Conservation (phyloP, 345 rosid genomes). For the Noccaea caerulescens region DNA sequence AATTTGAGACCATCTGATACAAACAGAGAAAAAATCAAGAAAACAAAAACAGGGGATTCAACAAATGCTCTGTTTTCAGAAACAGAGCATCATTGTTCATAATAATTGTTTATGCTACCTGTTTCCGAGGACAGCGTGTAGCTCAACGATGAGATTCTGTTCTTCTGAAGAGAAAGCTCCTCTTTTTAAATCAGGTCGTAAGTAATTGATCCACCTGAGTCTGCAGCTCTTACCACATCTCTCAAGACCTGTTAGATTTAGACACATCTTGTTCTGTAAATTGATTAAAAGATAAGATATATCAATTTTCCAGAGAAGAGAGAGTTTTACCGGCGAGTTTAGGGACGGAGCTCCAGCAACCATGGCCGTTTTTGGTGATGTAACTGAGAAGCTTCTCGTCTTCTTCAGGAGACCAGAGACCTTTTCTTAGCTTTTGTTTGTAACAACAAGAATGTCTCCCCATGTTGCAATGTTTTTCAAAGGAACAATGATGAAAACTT, state of each 20-base stretch:
- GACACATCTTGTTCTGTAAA: background rate
- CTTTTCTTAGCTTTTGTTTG: constrained; percentile 78
- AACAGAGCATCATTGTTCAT: background rate
- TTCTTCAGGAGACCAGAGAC: constrained; percentile 89
- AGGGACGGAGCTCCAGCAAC: constrained; percentile 87
- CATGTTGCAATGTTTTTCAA: constrained; percentile 49
- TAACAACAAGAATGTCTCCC: constrained; percentile 67
- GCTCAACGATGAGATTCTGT: constrained; percentile 57
- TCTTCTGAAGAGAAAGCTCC: constrained; percentile 65
- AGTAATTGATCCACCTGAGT: constrained; percentile 84
- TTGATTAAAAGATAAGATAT: background rate
- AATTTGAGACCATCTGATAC: constrained; percentile 41
- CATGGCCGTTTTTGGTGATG: constrained; percentile 68
- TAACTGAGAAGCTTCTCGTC: constrained; percentile 72
- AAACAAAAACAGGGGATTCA: background rate
- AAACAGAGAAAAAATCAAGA: background rate
- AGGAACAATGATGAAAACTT: background rate
- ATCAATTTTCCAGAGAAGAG: background rate
- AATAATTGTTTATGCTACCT: constrained; percentile 32
- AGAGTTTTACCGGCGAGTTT: constrained; percentile 59
- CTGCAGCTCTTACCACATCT: constrained; percentile 74
- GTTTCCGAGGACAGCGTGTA: constrained; percentile 66
- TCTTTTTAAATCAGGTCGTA: constrained; percentile 86
- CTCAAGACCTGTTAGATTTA: constrained; percentile 29
- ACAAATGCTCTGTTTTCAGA: background rate